These are phyloP conservation scores for Xylariaceae sp. DNA, from an alignment of 2,329 filamentous ascomycete genomes.

Conservation along the genomic window DNA sequence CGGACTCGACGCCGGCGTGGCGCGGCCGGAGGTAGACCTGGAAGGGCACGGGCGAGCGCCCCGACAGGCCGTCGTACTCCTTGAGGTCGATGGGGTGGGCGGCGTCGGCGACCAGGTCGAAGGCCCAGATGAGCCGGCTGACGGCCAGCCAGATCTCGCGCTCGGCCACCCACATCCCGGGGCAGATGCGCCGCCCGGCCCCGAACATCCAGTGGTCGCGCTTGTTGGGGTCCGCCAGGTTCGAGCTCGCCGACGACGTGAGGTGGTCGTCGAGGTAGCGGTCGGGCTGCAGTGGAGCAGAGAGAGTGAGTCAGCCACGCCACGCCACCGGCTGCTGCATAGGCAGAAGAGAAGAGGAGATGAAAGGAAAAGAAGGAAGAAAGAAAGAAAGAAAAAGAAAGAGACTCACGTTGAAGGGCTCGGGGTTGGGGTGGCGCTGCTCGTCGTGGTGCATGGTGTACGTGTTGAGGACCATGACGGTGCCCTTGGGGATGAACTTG, in stretches of 20 bases:
- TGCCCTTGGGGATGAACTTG: slow-evolving; percentile 31
- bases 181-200: slow-evolving; percentile 38
- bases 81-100: slow-evolving; percentile 7
- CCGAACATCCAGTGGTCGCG: slow-evolving; percentile 41
- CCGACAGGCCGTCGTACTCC: slow-evolving; percentile 9
- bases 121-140: slow-evolving; percentile 39
- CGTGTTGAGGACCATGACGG: slow-evolving; percentile 26
- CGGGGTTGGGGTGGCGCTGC: slow-evolving; percentile 16
- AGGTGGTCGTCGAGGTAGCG: slow-evolving; percentile 9
- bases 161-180: slow-evolving; percentile 42
- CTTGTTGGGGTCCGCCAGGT: slow-evolving; percentile 17
- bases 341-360: too few species aligned
- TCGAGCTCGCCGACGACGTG: slow-evolving; percentile 27
- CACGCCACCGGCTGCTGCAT: too few species aligned
- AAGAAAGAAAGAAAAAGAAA: too few species aligned
- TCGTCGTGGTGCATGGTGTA: slow-evolving; percentile 27
- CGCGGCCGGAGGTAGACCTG: slow-evolving; percentile 4
- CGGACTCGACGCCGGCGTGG: slow-evolving; percentile 3
- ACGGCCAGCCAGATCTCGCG: slow-evolving; percentile 31
- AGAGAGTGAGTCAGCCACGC: too few species aligned
- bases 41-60: slow-evolving; percentile 8
- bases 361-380: too few species aligned
- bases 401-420: slow-evolving; percentile 8
- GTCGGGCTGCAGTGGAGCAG: too few species aligned
- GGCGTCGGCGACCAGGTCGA: too few species aligned